Evolutionary conservation across 2,329 filamentous ascomycete species (phyloP), one percentile per base, ranked within the genome.

Genomic region (Colletotrichum echinochloae): DNA sequence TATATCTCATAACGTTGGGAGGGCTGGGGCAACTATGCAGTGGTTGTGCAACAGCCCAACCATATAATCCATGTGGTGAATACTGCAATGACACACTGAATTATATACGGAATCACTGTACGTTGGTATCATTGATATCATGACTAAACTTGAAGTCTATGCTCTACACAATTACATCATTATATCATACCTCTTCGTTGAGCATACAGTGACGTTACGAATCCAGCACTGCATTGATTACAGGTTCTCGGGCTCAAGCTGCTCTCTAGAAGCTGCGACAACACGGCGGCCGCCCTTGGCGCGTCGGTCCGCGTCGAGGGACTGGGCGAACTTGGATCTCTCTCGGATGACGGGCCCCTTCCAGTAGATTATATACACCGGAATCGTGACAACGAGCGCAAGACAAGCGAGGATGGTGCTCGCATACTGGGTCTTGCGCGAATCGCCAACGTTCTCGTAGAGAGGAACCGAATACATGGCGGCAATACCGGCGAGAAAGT

Each of bases 401-500:
- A 90, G 74, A 39, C 79, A 83, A 0, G 83, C 86, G 0, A 90
- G 83, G 8, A 89, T 82, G 0, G 85, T 86, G 35, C 85, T 86
- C 0, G 88, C 87, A 72, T 83, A 85, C 64, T 87, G 83, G 2
- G 90, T 80, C 76, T 84, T 84, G 7, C 81, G 78, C 23, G 76
- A 69, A 18, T 77, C 76, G 0, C 79, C 78, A 67, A 86, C 83
- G 37, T 82, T 85, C 23, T 79, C 73, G 76, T 86, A 88, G 73
- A 88, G 83, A 0, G 89, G 89, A 1, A 82, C 86, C 0, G 89
- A 87, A 54, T 86, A 88, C 70, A 90, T 83, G 2, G 89, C 89
- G n/a, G 90, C 81, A 18, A 91, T 80, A 76, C 90, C 90, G 23
- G 90, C 89, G 26, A 92, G 80, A 77, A 91, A 87, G 74, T 92